Evolutionary conservation across 345 rosid species (phyloP).

Genomic region (Eucalyptus guilfoylei): DNA sequence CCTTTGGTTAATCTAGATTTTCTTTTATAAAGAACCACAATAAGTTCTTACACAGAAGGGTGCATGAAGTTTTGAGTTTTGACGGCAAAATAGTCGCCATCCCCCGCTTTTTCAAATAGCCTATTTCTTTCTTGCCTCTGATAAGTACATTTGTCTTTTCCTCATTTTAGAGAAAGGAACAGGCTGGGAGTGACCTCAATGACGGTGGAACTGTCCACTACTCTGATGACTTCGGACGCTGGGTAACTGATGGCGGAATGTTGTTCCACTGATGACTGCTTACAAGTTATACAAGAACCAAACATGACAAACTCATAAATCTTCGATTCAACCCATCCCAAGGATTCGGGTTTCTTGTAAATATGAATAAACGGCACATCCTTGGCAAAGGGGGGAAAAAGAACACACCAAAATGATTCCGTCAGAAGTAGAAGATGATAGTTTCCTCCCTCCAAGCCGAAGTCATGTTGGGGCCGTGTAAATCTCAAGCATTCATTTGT

Average conservation of each 20-base stretch:
- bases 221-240: constrained; percentile 28
- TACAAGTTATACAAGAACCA: background rate
- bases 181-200: background rate
- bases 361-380: background rate
- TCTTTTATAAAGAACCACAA: background rate
- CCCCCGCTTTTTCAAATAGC: background rate
- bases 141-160: background rate
- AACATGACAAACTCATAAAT: background rate
- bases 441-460: background rate
- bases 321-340: constrained; percentile 29
- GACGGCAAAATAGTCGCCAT: background rate
- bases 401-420: background rate
- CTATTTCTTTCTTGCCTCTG: background rate
- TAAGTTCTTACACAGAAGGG: constrained; percentile 9
- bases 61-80: background rate
- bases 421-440: background rate
- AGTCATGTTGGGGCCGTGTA: background rate
- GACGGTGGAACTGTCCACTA: constrained; percentile 6
- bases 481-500: background rate
- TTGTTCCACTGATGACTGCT: constrained; percentile 5
- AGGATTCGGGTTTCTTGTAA: background rate
- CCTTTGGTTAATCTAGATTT: background rate
- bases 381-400: background rate
- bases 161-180: background rate
- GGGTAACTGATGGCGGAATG: constrained; percentile 57